Evolutionary conservation across 495 filamentous ascomycete species (phyloP), one percentile per base, ranked within the genome.

Genomic region (Aspergillus leporis): DNA sequence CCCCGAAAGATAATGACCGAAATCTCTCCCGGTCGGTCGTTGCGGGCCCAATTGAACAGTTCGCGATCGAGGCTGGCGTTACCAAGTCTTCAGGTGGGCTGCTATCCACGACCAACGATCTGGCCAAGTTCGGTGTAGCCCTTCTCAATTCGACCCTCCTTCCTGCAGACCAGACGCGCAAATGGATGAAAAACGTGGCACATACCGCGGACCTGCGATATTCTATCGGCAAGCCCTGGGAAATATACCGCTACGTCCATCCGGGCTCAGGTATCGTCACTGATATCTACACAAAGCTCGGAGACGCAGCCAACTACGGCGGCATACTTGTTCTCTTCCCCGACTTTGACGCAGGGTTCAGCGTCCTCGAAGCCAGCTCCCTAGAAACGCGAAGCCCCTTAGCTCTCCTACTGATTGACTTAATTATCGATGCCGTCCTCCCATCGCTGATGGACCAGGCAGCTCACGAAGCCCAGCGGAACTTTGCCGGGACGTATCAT

Each of bases 71-170:
- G 23, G 28, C 48, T 57, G 68, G 66, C 28, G 66, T 64, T 40
- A 55, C 63, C 36, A 56, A 56, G 52, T 55, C 62, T 18, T 65
- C 77, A 28, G 77, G 77, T 55, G 69, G 61, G 34, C 54, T 68
- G 22, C 68, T 64, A 40, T 78, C 71, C 23, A 77, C 74, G 13
- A 56, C 47, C 25, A 65, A 63, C 18, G 67, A 70, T 50, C 53
- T 71, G 3, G 52, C 68, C 0, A 71, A 68, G 21, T 63, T 78
- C 53, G 78, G 80, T 32, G 71, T 74, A 40, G 74, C 73, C 7
- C 76, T 84, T 6, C 68, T 85, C 1, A 78, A 80, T 58, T 76
- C 76, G 0, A 78, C 75, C 60, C 62, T 80, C 70, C 69, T 76
- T 38, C 66, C 61, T 53, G 66, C 51, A 46, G 74, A 47, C 62